phyloP scores from a whole-genome alignment of 306 rosid genomes.

The Trifolium subterraneum region DNA sequence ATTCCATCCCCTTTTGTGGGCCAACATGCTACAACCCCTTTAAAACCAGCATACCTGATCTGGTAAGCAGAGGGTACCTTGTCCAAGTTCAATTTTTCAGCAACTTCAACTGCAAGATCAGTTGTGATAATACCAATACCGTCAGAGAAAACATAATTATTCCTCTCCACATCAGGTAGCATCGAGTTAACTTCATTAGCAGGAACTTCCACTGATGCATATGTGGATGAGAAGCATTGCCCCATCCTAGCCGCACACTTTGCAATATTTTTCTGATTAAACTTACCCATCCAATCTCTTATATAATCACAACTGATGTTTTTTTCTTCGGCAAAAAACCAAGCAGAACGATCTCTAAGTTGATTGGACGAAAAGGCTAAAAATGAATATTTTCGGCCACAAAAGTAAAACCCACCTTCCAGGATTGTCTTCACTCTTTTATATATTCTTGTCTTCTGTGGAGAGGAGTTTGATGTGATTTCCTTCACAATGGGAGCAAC shows the following conservation, averaged over 20 bases:
- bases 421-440: slow-evolving; percentile 63
- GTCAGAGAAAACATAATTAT: slow-evolving; percentile 69
- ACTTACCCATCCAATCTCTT: slow-evolving; percentile 76
- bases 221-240: slow-evolving; percentile 86
- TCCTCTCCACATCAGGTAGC: slow-evolving; percentile 65
- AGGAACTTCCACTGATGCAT: slow-evolving; percentile 82
- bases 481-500: slow-evolving; percentile 80
- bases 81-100: slow-evolving; percentile 70
- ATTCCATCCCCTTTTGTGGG: slow-evolving; percentile 62
- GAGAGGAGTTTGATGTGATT: slow-evolving; percentile 58
- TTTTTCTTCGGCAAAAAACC: slow-evolving; percentile 75
- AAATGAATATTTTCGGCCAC: slow-evolving; percentile 74
- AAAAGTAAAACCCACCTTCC: slow-evolving; percentile 65
- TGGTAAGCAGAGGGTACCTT: slow-evolving; percentile 78
- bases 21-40: slow-evolving; percentile 92
- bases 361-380: slow-evolving; percentile 90
- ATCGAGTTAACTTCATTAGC: slow-evolving; percentile 47
- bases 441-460: slow-evolving; percentile 66
- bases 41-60: slow-evolving; percentile 87
- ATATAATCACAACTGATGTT: slow-evolving; percentile 38
- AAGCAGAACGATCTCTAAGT: slow-evolving; percentile 85
- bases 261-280: slow-evolving; percentile 59
- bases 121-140: slow-evolving; percentile 86
- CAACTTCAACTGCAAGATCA: slow-evolving; percentile 83
- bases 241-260: slow-evolving; percentile 97